phyloP scores from a whole-genome alignment of 177 flowering plant genomes.

The Vitis hybrid region DNA sequence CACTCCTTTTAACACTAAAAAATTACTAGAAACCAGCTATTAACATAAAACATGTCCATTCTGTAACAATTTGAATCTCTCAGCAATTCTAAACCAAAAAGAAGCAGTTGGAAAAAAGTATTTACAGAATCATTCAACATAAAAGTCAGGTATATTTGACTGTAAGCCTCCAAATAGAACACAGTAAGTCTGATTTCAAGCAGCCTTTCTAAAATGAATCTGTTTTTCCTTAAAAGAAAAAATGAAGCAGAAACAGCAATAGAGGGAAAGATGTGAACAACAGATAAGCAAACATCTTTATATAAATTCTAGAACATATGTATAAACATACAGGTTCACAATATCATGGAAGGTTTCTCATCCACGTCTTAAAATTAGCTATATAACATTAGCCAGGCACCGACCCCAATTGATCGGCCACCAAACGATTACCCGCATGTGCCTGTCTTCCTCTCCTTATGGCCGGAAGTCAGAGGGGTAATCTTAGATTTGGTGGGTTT shows the following conservation, averaged over 20 bases:
- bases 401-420: slow-evolving; percentile 14
- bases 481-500: slow-evolving; percentile 14
- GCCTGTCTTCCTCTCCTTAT: slow-evolving; percentile 16
- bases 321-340: slow-evolving; percentile 25
- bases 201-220: background rate
- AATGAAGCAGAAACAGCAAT: background rate
- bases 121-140: too few relatives aligned
- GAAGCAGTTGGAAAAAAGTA: too few relatives aligned
- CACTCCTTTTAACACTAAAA: too few relatives aligned
- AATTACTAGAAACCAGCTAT: too few relatives aligned
- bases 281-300: slow-evolving; percentile 26
- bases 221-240: background rate
- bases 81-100: too few relatives aligned
- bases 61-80: too few relatives aligned
- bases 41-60: too few relatives aligned
- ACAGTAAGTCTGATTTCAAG: too few relatives aligned
- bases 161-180: background rate
- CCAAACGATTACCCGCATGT: slow-evolving; percentile 20
- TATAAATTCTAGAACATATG: slow-evolving; percentile 19
- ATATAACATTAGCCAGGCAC: slow-evolving; percentile 28
- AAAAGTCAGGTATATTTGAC: too few relatives aligned
- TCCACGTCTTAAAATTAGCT: slow-evolving; percentile 38
- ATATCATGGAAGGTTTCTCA: slow-evolving; percentile 27
- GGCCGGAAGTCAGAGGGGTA: slow-evolving; percentile 18
- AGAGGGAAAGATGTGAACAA: background rate